Evolutionary conservation across 768 basidiomycete species (phyloP), one percentile per base, ranked within the genome.

Genomic region (Suillus subalutaceus): DNA sequence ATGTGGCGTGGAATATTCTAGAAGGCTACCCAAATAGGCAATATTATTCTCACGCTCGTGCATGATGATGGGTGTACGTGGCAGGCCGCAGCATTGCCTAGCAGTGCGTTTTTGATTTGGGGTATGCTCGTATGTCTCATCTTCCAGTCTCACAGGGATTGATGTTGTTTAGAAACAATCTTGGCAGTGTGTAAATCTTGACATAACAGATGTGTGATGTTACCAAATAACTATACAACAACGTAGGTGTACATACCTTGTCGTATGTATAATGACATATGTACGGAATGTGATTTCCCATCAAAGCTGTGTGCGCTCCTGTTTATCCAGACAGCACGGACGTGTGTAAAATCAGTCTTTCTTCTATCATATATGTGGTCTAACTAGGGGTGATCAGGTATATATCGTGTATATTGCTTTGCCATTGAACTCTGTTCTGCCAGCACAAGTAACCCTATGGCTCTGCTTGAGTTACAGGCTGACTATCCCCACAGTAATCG

Each of bases 1-100:
- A 65, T 60, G 63, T 65, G 55, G 46, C 58, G 38, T 55, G 23
- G 70, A 75, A 76, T 70, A 35, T 76, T 78, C 75, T 66, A 72
- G 77, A 77, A 4, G 0, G 0, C 32, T 66, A 4, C 69, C 69
- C 60, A 67, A 68, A 73, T 67, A 73, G 67, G 65, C 0, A 1
- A n/a, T 15, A 0, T 20, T 61, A 10, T 53, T 77, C 64, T 38
- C 72, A 71, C 68, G 63, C 63, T 35, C 6, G 10, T 12, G 10
- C 4, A 32, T 16, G 3, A 32, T 35, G 18, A 32, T 32, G 30
- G 2, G 18, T 35, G 20, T 20, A n/a, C 55, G 32, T 35, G 35
- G 32, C n/a, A n/a, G n/a, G n/a, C 55, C 26, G 26, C 26, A 37
- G 55, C 55, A 56, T 35, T 37, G 55, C 35, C 35, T 35, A 35